Base-by-base conservation (phyloP, 2,329 filamentous ascomycete species). In the Gnomoniopsis sp. region DNA sequence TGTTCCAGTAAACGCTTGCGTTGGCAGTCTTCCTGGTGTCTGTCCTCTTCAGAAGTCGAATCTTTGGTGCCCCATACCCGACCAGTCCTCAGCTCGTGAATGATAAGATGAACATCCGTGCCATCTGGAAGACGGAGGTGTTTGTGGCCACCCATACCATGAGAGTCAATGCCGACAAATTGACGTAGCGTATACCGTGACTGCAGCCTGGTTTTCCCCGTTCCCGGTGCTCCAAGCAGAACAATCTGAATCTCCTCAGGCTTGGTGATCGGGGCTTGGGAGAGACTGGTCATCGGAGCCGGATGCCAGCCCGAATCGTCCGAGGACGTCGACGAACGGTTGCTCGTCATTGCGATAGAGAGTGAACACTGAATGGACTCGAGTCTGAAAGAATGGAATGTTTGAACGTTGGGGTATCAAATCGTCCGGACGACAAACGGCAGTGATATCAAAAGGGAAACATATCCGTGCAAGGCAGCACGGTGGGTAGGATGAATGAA, bases 241-340 rank as follows among this genome's bases (percentile, higher is more conserved):
- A 56, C 53, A 19, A 59, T 59, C 26, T 59, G 57, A 2, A 59
- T 56, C 11, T 59, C 57, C 53, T 59, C 57, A 12, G 53, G 30
- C n/a, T 56, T 59, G 23, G 48, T 30, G 8, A 36, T 19, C 6
- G 54, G 53, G 17, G 30, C 15, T 48, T 34, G 46, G 19, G 30
- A 26, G 14, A 12, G n/a, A 14, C 21, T 21, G n/a, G n/a, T n/a
- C 23, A 38, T 14, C 8, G 22, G 11, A 7, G 23, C 10, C 17
- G 49, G 22, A 22, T 23, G n/a, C 51, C 23, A 46, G 51, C 41
- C 26, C n/a, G n/a, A 34, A 41, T 26, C 23, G 23, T 44, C 41
- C 21, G 41, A 21, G 10, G 51, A 46, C 3, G 41, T 17, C 4
- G 41, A 46, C 41, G 38, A 53, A 11, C 23, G 12, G 3, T 53